A percentile compares a stretch with the other conserved stretches of the same genome.
These are phyloP conservation scores for Halophytophthora polymorphica DNA, from an alignment of 352 stramenopile genomes.

Conservation along the genomic window DNA sequence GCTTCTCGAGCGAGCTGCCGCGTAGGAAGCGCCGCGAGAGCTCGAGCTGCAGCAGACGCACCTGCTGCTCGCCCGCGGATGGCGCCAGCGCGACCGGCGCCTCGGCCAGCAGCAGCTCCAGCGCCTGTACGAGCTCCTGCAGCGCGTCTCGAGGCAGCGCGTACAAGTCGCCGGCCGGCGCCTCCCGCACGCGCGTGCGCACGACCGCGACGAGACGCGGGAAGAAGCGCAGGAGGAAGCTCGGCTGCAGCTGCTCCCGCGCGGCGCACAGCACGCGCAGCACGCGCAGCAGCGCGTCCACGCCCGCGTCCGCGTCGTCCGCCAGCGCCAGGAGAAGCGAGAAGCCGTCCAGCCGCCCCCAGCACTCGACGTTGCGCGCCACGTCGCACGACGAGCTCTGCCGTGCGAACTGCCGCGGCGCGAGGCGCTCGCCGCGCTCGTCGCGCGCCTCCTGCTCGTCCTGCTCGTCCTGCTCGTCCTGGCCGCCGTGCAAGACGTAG, in stretches of 20 bases:
- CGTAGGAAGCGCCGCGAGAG: conserved; percentile 51
- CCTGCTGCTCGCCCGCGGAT: conserved; percentile 19
- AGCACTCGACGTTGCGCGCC: conserved; percentile 48
- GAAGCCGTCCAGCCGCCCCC: conserved; percentile 55
- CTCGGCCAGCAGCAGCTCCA: conserved; percentile 48
- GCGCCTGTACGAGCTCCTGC: conserved; percentile 55
- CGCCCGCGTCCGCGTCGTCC: conserved; percentile 16
- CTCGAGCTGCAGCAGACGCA: conserved; percentile 53
- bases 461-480: conserved; percentile 5
- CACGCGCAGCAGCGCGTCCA: conserved; percentile 56
- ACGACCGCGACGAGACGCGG: conserved; percentile 28
- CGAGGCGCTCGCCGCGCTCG: neutral
- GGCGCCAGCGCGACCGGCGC: conserved; percentile 19
- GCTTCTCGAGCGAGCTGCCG: conserved; percentile 60
- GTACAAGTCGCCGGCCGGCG: conserved; percentile 30
- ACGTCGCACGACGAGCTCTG: conserved; percentile 34
- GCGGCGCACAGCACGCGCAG: conserved; percentile 56
- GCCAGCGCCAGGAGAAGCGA: conserved; percentile 43
- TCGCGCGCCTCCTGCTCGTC: conserved; percentile 1
- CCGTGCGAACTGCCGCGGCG: conserved; percentile 8
- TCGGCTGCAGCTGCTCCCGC: conserved; percentile 44
- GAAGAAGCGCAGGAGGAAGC: conserved; percentile 45
- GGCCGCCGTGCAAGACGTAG: conserved; percentile 36
- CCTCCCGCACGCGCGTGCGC: conserved; percentile 20
- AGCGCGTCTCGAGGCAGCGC: conserved; percentile 42